Conservation (phyloP, 78 protist genomes). For the Anaeramoeba ignava region DNA sequence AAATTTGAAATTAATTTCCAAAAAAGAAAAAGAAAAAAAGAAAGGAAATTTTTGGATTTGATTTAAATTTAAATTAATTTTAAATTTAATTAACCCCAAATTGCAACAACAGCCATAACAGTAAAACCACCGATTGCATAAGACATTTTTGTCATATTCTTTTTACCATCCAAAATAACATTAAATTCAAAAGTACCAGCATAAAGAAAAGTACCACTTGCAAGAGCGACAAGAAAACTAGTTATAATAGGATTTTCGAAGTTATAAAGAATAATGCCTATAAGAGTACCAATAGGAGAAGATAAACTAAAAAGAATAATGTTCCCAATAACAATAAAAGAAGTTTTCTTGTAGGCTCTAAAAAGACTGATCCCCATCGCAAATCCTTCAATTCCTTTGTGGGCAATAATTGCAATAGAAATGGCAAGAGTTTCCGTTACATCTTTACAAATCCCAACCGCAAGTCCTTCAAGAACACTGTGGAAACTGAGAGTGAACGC, state of each 20-base stretch:
- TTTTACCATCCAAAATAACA: neutral
- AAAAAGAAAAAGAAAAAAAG: too few species aligned
- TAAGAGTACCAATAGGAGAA: neutral
- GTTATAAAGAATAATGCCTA: neutral
- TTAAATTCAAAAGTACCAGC: neutral
- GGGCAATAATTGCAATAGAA: neutral
- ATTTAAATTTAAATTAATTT: too few species aligned
- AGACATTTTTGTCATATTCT: neutral
- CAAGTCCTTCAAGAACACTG: neutral
- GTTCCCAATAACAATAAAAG: neutral
- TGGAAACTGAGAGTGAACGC: neutral
- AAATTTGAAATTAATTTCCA: too few species aligned
- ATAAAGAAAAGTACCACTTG: neutral
- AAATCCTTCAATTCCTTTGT: neutral
- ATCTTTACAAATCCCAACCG: neutral
- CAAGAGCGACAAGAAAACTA: neutral
- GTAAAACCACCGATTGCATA: neutral
- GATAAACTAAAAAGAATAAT: neutral
- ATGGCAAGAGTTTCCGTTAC: neutral
- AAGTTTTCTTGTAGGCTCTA: neutral
- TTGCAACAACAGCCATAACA: neutral
- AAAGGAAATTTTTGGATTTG: too few species aligned
- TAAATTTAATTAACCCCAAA: slow-evolving; percentile 5
- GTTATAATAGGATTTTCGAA: neutral
- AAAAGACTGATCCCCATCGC: neutral